Conservation (phyloP, 2,329 filamentous ascomycete genomes). For the Claviceps sp. region DNA sequence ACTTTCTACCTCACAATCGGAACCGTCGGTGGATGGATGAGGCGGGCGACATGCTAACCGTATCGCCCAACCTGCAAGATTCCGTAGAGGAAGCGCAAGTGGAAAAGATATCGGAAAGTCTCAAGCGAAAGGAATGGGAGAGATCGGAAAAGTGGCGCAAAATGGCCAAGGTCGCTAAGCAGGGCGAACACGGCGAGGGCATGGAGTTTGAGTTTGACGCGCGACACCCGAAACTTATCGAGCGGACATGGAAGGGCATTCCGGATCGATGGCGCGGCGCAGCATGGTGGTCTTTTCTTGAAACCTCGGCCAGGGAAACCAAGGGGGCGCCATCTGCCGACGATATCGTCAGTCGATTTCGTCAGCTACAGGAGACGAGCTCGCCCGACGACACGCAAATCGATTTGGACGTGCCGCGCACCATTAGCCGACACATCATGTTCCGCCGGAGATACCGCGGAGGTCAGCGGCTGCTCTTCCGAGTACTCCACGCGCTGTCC, state of each 20-base stretch:
- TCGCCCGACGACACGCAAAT: constrained; percentile 94
- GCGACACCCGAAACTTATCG: constrained; percentile 70
- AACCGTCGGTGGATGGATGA: constrained; percentile 50
- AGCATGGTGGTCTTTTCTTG: constrained; percentile 90
- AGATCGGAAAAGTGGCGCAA: constrained; percentile 54
- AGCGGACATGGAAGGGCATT: constrained; percentile 94
- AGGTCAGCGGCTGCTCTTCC: constrained; percentile 81
- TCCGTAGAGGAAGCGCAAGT: constrained; percentile 41
- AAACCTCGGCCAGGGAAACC: constrained; percentile 55
- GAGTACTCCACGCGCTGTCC: constrained; percentile 81
- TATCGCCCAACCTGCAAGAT: constrained; percentile 42
- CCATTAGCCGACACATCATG: constrained; percentile 94
- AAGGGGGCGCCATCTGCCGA: constrained; percentile 51
- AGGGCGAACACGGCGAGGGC: constrained; percentile 41
- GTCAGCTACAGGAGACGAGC: constrained; percentile 56
- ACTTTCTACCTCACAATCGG: constrained; percentile 46
- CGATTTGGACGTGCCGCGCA: constrained; percentile 89
- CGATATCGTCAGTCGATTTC: constrained; percentile 58
- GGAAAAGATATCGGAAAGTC: constrained; percentile 37
- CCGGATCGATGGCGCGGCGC: constrained; percentile 88
- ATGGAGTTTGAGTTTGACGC: constrained; percentile 69
- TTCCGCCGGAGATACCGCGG: constrained; percentile 85
- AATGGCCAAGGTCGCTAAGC: constrained; percentile 46
- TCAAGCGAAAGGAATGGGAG: constrained; percentile 50
- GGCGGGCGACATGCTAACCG: constrained; percentile 52